Conservation (phyloP, 2,329 filamentous ascomycete genomes). For the Botrytis tulipae region DNA sequence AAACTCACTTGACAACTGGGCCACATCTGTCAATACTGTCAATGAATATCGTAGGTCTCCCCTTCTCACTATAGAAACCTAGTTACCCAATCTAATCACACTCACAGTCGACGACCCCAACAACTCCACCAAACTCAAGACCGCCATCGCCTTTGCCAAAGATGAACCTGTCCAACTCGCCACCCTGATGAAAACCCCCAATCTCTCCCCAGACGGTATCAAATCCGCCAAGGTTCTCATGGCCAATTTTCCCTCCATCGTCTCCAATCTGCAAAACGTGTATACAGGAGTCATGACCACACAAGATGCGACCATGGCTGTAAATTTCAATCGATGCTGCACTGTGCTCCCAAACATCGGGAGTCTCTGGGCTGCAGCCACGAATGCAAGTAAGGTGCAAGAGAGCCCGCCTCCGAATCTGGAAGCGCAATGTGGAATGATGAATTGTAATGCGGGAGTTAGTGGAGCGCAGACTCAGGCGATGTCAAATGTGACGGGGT, state of each 20-base stretch:
- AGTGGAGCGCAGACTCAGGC: slow-evolving; percentile 18
- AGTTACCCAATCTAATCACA: background rate
- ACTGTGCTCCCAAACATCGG: slow-evolving; percentile 26
- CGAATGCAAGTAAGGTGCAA: slow-evolving; percentile 21
- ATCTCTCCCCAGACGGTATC: slow-evolving; percentile 20
- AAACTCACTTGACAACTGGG: slow-evolving; percentile 27
- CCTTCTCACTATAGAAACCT: background rate
- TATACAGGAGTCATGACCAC: slow-evolving; percentile 25
- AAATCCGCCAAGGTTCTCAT: slow-evolving; percentile 27
- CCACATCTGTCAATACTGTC: slow-evolving; percentile 25
- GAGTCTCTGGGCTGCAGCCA: slow-evolving; percentile 22
- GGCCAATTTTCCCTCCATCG: slow-evolving; percentile 27
- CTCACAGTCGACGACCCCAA: slow-evolving; percentile 16
- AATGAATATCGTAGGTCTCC: slow-evolving; percentile 25
- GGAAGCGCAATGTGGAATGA: slow-evolving; percentile 24
- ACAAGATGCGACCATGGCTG: slow-evolving; percentile 24
- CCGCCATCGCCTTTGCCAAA: slow-evolving; percentile 26
- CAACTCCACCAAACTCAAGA: slow-evolving; percentile 21
- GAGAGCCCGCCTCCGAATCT: slow-evolving; percentile 21
- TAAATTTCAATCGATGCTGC: slow-evolving; percentile 28
- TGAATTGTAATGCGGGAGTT: slow-evolving; percentile 24
- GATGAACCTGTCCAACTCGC: slow-evolving; percentile 26
- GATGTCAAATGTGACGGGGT: background rate
- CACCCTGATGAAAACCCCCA: slow-evolving; percentile 25
- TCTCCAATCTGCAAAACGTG: slow-evolving; percentile 25